phyloP scores from a whole-genome alignment of 768 basidiomycete genomes.

The Fomitopsis serialis region DNA sequence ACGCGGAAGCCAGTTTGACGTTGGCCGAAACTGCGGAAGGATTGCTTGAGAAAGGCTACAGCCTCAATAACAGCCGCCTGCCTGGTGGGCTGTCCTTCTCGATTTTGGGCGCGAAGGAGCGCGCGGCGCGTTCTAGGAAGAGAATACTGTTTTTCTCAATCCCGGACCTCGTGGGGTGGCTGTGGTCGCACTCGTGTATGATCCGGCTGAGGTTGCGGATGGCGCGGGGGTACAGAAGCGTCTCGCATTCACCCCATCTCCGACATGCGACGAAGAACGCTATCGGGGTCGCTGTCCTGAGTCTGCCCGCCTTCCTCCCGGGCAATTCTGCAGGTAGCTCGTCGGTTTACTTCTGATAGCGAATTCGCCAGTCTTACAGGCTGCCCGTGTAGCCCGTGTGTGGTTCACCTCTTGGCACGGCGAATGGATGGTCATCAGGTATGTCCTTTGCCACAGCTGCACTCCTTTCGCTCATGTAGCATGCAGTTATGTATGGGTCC shows the following conservation, averaged over 20 bases:
- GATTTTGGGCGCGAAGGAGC: conserved; percentile 4
- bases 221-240: conserved; percentile 24
- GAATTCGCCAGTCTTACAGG: not conserved
- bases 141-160: conserved; percentile 3
- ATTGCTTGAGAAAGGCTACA: conserved; percentile 23
- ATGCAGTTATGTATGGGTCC: conserved; percentile 40
- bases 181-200: conserved; percentile 17
- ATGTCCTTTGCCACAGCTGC: not conserved
- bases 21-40: conserved; percentile 28
- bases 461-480: not conserved
- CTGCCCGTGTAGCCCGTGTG: conserved; percentile 22
- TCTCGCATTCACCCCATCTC: conserved; percentile 37
- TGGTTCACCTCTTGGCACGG: conserved; percentile 37
- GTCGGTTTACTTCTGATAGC: too few species aligned
- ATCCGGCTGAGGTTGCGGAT: conserved; percentile 28
- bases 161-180: conserved; percentile 11
- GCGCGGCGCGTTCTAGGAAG: not conserved
- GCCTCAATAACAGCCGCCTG: not conserved
- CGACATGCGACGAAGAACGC: conserved; percentile 43
- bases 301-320: conserved; percentile 39
- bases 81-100: conserved; percentile 2
- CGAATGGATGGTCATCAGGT: conserved; percentile 46
- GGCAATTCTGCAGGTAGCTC: conserved; percentile 26
- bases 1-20: conserved; percentile 20
- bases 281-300: conserved; percentile 35